phyloP scores from a whole-genome alignment of 2,329 filamentous ascomycete genomes.

The Pseudogymnoascus sp. region DNA sequence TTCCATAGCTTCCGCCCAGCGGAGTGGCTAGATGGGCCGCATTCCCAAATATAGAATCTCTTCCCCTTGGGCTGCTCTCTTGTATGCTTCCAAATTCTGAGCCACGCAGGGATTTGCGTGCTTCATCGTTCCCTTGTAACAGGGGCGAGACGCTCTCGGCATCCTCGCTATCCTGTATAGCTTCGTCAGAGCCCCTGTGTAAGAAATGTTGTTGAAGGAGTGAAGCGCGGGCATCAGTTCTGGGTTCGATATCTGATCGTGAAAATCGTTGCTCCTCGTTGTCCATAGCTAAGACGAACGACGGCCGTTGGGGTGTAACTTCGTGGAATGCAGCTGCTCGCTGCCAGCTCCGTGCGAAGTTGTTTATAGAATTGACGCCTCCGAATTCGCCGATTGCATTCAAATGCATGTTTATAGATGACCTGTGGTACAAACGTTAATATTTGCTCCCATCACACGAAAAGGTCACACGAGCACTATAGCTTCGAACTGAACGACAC shows the following conservation, averaged over 20 bases:
- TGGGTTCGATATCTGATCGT: conserved; percentile 22
- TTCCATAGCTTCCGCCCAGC: conserved; percentile 64
- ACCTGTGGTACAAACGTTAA: conserved; percentile 33
- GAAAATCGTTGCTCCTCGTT: conserved; percentile 36
- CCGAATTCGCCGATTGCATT: conserved; percentile 62
- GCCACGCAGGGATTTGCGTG: not conserved
- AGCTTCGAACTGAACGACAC: not conserved
- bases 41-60: conserved; percentile 47
- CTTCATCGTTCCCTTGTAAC: conserved; percentile 29
- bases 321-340: conserved; percentile 83
- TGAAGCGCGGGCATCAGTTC: conserved; percentile 21
- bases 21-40: conserved; percentile 58
- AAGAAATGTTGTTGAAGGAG: conserved; percentile 48
- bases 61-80: conserved; percentile 30
- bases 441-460: not conserved
- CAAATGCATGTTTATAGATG: conserved; percentile 52
- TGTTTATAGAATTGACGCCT: conserved; percentile 88
- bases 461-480: not conserved
- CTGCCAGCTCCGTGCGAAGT: conserved; percentile 88
- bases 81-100: conserved; percentile 28
- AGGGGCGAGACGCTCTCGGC: conserved; percentile 17
- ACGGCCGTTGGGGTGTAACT: conserved; percentile 70
- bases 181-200: conserved; percentile 26
- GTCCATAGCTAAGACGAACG: conserved; percentile 58
- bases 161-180: conserved; percentile 23